Percentiles rank a stretch among this genome's conserved stretches.
phyloP scores from a whole-genome alignment of 208 protist species.

The Leishmania guyanensis region DNA sequence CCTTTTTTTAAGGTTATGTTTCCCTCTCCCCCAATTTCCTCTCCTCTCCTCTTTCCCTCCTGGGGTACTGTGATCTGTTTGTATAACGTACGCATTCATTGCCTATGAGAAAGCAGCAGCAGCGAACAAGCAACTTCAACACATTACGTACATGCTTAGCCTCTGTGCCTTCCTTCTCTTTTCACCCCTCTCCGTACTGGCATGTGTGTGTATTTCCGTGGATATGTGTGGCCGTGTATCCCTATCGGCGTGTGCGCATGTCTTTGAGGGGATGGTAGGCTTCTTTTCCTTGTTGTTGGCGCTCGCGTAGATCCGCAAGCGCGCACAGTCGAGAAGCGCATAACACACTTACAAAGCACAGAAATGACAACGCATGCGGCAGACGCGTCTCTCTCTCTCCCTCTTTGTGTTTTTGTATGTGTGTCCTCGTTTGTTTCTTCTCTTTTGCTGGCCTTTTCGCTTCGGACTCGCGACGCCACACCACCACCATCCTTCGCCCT shows the following conservation, averaged over 20 bases:
- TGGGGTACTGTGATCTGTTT: too few species aligned
- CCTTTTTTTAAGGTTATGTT: neutral
- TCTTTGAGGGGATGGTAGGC: too few species aligned
- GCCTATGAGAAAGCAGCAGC: neutral
- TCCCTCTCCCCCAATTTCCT: neutral
- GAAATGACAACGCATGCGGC: too few species aligned
- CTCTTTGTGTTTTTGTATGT: neutral
- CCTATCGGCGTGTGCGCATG: too few species aligned
- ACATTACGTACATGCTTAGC: neutral
- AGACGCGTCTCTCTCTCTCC: neutral
- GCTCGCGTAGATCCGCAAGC: too few species aligned
- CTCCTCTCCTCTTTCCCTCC: neutral
- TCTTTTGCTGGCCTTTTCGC: neutral
- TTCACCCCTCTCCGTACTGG: neutral
- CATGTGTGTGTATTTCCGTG: neutral
- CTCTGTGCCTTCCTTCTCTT: neutral
- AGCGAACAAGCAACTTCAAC: neutral
- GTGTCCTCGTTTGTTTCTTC: neutral
- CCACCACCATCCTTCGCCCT: too few species aligned
- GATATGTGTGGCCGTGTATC: too few species aligned
- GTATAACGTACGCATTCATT: neutral
- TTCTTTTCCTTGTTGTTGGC: too few species aligned
- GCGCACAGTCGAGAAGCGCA: too few species aligned
- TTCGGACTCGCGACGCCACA: too few species aligned
- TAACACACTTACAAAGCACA: too few species aligned